A percentile compares a stretch with the other conserved stretches of the same genome.
Evolutionary conservation across 2,329 filamentous ascomycete species (phyloP).

Genomic region (Dryadomyces quercivorus): DNA sequence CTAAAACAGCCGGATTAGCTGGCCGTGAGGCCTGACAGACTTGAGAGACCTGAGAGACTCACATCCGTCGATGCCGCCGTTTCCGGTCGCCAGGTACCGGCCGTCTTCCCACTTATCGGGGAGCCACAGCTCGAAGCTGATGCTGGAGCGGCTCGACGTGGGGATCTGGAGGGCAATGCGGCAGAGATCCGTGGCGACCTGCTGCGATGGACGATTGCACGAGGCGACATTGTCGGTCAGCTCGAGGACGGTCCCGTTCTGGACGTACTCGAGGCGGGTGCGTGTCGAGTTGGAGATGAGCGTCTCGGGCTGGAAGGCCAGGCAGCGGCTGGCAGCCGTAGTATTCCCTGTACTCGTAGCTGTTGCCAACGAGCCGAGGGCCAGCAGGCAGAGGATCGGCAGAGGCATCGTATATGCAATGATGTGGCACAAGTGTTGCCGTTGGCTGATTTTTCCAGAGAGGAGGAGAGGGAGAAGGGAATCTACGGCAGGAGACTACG

Average conservation of each 20-base stretch:
- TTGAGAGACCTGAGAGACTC: too few relatives aligned
- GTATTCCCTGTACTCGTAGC: too few relatives aligned
- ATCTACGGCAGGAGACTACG: too few relatives aligned
- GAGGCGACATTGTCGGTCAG: conserved; percentile 8
- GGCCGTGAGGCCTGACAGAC: too few relatives aligned
- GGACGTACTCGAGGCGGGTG: conserved; percentile 3
- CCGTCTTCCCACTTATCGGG: conserved; percentile 29
- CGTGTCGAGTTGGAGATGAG: conserved; percentile 1
- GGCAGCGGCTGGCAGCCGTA: not conserved
- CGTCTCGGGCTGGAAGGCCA: conserved; percentile 1
- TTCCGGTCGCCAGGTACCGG: conserved; percentile 34
- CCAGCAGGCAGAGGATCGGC: too few relatives aligned
- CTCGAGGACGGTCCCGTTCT: not conserved
- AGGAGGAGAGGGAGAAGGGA: too few relatives aligned
- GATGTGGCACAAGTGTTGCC: too few relatives aligned
- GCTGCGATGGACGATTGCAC: conserved; percentile 5
- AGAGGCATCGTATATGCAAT: too few relatives aligned
- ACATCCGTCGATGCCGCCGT: conserved; percentile 36
- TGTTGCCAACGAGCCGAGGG: too few relatives aligned
- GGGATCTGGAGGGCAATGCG: conserved; percentile 16
- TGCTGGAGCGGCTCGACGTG: conserved; percentile 25
- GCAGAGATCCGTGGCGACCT: conserved; percentile 13
- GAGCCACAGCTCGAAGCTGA: conserved; percentile 35
- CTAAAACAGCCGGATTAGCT: conserved; percentile 4
- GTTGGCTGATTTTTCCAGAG: too few relatives aligned